A percentile compares a stretch with the other conserved stretches of the same genome.
Evolutionary conservation across 139 green algal genomes (phyloP).

Genomic region (Ostreobium quekettii): DNA sequence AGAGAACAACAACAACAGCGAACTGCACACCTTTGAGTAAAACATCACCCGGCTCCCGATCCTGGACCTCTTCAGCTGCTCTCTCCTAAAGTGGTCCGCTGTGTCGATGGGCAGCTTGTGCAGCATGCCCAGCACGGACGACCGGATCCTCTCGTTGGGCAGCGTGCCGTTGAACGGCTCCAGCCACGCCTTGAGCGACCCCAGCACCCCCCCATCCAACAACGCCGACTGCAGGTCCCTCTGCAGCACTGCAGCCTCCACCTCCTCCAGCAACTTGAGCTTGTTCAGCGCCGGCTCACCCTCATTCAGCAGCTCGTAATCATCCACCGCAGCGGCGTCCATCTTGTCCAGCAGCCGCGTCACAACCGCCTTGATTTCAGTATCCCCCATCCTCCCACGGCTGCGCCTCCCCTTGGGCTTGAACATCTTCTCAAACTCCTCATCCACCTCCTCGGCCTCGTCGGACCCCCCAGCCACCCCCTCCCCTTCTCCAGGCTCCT

Average conservation of each 20-base stretch:
- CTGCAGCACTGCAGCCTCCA: constrained; percentile 1
- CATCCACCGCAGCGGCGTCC: constrained; percentile 12
- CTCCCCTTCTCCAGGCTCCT: too few relatives aligned
- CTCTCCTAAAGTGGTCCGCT: not conserved
- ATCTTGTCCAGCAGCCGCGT: constrained; percentile 9
- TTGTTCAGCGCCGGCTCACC: constrained; percentile 10
- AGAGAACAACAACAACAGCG: too few relatives aligned
- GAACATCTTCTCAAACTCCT: too few relatives aligned
- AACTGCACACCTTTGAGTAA: not conserved
- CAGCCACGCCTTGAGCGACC: constrained; percentile 42
- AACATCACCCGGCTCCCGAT: constrained; percentile 18
- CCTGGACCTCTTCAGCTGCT: constrained; percentile 2
- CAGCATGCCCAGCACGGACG: constrained; percentile 19
- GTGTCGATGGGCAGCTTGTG: constrained; percentile 12
- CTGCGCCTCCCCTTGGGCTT: too few relatives aligned
- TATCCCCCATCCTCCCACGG: too few relatives aligned
- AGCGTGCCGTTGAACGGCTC: constrained; percentile 45
- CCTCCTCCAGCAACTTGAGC: constrained; percentile 6
- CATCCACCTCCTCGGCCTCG: too few relatives aligned
- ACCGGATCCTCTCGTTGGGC: constrained; percentile 30
- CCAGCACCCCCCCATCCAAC: constrained; percentile 32
- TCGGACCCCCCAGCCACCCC: too few relatives aligned
- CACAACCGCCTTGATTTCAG: too few relatives aligned
- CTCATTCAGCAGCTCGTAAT: not conserved
- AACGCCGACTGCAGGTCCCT: constrained; percentile 40